A percentile compares a stretch with the other conserved stretches of the same genome.
These are phyloP conservation scores for Quercus glauca DNA, from an alignment of 306 rosid genomes.

Conservation along the genomic window DNA sequence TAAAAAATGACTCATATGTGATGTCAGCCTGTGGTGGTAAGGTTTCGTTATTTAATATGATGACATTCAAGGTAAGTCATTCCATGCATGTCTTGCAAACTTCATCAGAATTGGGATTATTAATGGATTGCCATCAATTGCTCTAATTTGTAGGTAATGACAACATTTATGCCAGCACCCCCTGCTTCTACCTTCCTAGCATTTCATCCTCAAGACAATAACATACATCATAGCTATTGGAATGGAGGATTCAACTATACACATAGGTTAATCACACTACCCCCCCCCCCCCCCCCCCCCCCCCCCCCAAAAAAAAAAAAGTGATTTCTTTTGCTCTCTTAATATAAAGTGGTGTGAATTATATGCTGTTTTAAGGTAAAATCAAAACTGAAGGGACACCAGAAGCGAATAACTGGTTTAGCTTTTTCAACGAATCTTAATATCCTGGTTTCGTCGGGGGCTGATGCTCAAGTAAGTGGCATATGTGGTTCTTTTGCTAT, in stretches of 20 bases:
- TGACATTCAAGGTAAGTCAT: no score
- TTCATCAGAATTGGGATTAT: conserved; percentile 11
- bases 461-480: conserved; percentile 75
- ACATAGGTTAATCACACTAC: no score
- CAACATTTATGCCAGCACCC: conserved; percentile 62
- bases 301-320: no score
- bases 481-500: conserved; percentile 6
- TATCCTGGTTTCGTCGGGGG: conserved; percentile 75
- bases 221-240: conserved; percentile 92
- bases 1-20: no score
- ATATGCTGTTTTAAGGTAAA: no score
- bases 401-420: no score
- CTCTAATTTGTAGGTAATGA: conserved; percentile 4
- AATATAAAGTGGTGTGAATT: no score
- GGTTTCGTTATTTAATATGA: no score
- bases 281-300: background rate
- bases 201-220: conserved; percentile 86
- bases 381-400: no score
- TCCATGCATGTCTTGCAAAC: conserved; percentile 28
- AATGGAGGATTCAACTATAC: conserved; percentile 87
- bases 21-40: no score
- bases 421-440: conserved; percentile 71
- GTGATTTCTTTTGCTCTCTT: conserved; percentile 6
- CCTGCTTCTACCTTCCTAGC: conserved; percentile 66
- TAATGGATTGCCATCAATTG: conserved; percentile 17